A percentile compares a stretch with the other conserved stretches of the same genome.
Evolutionary conservation across 2,329 filamentous ascomycete genomes (phyloP).

Genomic region (Trichoderma sp.): DNA sequence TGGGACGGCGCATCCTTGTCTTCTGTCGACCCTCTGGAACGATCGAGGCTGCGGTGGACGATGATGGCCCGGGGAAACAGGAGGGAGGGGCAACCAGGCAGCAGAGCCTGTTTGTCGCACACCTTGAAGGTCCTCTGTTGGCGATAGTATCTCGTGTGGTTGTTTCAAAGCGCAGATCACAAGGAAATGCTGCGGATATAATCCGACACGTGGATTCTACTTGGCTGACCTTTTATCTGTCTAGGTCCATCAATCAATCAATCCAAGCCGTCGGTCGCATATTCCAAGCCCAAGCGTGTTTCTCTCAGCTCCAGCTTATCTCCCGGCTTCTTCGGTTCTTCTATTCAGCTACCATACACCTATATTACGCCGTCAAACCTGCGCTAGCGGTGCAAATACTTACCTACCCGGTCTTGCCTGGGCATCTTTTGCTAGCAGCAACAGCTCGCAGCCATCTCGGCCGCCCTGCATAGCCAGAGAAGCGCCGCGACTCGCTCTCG

Average conservation of each 20-base stretch:
- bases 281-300: background rate
- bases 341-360: background rate
- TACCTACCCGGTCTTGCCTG: background rate
- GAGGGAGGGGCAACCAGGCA: background rate
- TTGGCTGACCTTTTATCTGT: background rate
- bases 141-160: background rate
- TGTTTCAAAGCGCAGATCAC: background rate
- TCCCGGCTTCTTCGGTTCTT: background rate
- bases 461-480: constrained; percentile 8
- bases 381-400: background rate
- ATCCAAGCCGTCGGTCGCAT: background rate
- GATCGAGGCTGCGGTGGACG: constrained; percentile 21
- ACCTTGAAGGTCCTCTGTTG: background rate
- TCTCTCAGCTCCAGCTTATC: background rate
- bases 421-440: background rate
- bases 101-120: background rate
- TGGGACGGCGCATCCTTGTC: background rate
- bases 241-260: background rate
- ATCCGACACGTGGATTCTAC: too few relatives aligned
- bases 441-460: background rate
- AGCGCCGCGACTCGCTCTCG: background rate
- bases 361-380: background rate
- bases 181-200: background rate
- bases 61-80: background rate
- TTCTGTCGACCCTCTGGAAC: background rate